Conservation (phyloP, 1,139 yeast species). For the Scheffersomyces lignicola region DNA sequence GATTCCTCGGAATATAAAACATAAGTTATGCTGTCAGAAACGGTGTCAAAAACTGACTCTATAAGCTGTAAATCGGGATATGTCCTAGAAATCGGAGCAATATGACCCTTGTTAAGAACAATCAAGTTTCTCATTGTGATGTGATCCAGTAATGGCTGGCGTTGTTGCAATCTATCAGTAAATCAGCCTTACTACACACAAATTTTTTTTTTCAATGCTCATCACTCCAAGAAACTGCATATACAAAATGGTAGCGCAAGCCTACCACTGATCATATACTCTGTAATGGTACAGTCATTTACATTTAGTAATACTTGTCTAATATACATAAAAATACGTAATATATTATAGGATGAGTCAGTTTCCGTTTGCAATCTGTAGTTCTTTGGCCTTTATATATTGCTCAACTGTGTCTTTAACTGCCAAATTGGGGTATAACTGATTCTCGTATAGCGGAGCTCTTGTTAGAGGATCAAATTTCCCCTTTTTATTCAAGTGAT, state of each 20-base stretch:
- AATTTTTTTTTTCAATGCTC: slow-evolving; percentile 3
- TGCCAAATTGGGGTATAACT: slow-evolving; percentile 45
- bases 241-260: slow-evolving; percentile 1
- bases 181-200: no score
- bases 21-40: slow-evolving; percentile 71
- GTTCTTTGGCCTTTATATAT: slow-evolving; percentile 12
- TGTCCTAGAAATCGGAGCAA: slow-evolving; percentile 48
- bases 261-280: background rate
- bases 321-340: background rate
- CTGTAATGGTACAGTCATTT: background rate
- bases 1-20: slow-evolving; percentile 63
- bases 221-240: background rate
- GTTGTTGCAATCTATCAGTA: no score
- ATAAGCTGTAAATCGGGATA: slow-evolving; percentile 63
- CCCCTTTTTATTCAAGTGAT: slow-evolving; percentile 15
- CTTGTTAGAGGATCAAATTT: slow-evolving; percentile 25
- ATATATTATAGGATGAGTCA: background rate
- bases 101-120: slow-evolving; percentile 56
- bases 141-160: no score
- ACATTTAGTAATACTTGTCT: background rate
- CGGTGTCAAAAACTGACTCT: slow-evolving; percentile 70
- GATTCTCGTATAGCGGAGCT: slow-evolving; percentile 32
- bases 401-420: slow-evolving; percentile 40
- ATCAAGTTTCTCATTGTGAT: slow-evolving; percentile 61
- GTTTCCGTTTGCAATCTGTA: no score